Evolutionary conservation across 768 basidiomycete genomes (phyloP).

Genomic region (Rubroboletus pulcherrimus): DNA sequence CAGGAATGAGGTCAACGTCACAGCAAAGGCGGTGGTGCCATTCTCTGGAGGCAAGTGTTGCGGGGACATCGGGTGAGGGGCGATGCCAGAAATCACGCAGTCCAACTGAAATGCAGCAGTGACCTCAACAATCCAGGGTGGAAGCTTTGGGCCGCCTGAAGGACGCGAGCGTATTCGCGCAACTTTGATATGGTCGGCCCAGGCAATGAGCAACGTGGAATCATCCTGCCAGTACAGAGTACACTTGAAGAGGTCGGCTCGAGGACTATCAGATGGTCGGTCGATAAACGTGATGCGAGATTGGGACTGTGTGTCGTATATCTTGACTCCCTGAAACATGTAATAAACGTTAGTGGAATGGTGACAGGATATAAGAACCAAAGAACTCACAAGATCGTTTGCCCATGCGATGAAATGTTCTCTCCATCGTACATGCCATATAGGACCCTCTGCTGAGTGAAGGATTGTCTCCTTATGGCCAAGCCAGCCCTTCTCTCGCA

Average conservation of each 20-base stretch:
- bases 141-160: conserved; percentile 43
- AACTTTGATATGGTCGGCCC: conserved; percentile 93
- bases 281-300: conserved; percentile 84
- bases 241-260: conserved; percentile 94
- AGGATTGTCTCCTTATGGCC: conserved; percentile 88
- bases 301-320: conserved; percentile 80
- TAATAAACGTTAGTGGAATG: not conserved
- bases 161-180: conserved; percentile 69
- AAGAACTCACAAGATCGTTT: conserved; percentile 72
- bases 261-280: conserved; percentile 74
- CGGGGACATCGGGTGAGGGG: conserved; percentile 59
- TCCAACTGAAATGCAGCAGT: conserved; percentile 91
- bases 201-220: conserved; percentile 82
- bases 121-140: conserved; percentile 77
- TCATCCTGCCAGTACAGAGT: conserved; percentile 92
- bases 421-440: conserved; percentile 90
- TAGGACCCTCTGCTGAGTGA: conserved; percentile 86
- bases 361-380: not conserved
- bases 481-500: conserved; percentile 95
- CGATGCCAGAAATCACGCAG: conserved; percentile 91
- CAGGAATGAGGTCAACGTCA: conserved; percentile 66
- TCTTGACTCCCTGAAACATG: conserved; percentile 76
- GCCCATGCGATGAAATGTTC: conserved; percentile 92
- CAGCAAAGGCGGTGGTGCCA: conserved; percentile 18
- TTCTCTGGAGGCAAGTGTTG: conserved; percentile 17